These are phyloP conservation scores for Apiospora phragmitis DNA, from an alignment of 2,329 filamentous ascomycete species.

Conservation along the genomic window DNA sequence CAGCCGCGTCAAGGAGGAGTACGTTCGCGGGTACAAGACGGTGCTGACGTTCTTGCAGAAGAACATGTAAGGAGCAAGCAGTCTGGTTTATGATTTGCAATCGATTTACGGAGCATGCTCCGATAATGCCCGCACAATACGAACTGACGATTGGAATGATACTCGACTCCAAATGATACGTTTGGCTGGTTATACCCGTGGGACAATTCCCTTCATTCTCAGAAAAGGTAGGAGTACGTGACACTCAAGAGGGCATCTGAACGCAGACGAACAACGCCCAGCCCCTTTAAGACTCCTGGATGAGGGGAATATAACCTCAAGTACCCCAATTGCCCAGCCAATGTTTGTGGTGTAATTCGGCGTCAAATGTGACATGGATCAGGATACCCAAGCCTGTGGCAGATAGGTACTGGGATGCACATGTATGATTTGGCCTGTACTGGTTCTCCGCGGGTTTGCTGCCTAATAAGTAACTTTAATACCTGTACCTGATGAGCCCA, in stretches of 20 bases:
- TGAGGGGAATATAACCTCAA: background rate
- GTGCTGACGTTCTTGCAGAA: constrained; percentile 59
- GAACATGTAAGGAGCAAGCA: constrained; percentile 33
- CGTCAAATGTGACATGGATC: background rate
- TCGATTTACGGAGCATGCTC: background rate
- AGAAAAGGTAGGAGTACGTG: no score
- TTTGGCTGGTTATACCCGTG: background rate
- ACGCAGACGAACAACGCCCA: background rate
- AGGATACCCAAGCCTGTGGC: background rate
- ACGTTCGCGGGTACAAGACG: constrained; percentile 60
- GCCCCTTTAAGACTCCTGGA: background rate
- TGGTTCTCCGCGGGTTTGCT: background rate
- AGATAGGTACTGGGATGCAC: background rate
- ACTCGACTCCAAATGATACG: background rate
- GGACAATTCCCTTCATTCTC: no score
- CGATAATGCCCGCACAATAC: background rate
- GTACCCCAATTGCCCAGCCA: background rate
- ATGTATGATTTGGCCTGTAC: background rate
- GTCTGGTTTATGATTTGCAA: background rate
- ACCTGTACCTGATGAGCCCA: background rate
- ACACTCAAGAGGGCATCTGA: background rate
- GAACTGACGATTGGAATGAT: background rate
- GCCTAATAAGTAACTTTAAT: background rate
- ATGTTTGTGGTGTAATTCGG: background rate
- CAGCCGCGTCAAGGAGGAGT: constrained; percentile 59